Evolutionary conservation across 495 filamentous ascomycete genomes (phyloP).

Genomic region (Aspergillus egyptiacus): DNA sequence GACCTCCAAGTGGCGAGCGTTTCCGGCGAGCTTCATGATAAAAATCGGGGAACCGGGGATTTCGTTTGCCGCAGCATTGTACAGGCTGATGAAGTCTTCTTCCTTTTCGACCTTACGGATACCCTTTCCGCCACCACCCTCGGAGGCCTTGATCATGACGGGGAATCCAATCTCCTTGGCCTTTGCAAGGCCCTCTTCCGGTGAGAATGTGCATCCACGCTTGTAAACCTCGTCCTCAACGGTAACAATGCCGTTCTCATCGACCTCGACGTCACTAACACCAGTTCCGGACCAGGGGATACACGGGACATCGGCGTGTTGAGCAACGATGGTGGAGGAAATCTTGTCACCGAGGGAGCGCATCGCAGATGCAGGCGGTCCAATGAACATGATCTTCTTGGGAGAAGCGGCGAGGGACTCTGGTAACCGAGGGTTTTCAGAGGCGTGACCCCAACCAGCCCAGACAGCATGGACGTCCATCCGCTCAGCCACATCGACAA

Average conservation of each 20-base stretch:
- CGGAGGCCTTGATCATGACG: constrained; percentile 99
- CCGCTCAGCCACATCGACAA: constrained; percentile 98
- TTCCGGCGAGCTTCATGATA: constrained; percentile 99
- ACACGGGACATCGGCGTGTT: constrained; percentile 94
- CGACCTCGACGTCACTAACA: constrained; percentile 73
- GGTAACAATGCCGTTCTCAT: constrained; percentile 81
- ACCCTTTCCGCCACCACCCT: constrained; percentile 98
- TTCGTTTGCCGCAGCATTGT: constrained; percentile 93
- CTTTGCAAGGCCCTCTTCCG: constrained; percentile 81
- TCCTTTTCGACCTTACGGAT: constrained; percentile 92
- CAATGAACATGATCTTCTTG: constrained; percentile 98
- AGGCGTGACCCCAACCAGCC: constrained; percentile 99
- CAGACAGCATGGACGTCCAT: constrained; percentile 98
- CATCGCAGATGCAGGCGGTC: constrained; percentile 96
- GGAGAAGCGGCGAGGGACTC: constrained; percentile 92
- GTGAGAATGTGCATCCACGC: constrained; percentile 82
- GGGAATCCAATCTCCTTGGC: constrained; percentile 93
- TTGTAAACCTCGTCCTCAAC: constrained; percentile 82
- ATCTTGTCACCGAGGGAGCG: constrained; percentile 99
- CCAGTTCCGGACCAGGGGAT: constrained; percentile 98
- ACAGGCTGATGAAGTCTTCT: constrained; percentile 75
- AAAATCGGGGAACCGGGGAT: constrained; percentile 99
- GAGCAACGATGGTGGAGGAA: constrained; percentile 97
- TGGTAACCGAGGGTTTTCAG: constrained; percentile 95
- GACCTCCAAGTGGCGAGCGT: constrained; percentile 94